Evolutionary conservation across 805 yeast species (phyloP).

Genomic region (Suhomyces sp.): DNA sequence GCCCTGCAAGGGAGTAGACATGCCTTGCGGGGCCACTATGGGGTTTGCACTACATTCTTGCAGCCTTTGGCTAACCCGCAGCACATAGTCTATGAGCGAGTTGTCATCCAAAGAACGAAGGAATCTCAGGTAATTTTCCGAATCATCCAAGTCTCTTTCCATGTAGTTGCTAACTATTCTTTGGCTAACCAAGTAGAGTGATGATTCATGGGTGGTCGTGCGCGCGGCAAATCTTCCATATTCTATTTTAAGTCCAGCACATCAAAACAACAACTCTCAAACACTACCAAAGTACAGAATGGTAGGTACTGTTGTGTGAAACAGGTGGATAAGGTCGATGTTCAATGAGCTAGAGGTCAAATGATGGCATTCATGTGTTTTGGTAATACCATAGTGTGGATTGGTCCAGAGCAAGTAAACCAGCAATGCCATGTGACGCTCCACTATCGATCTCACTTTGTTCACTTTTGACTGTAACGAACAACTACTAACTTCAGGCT

Average conservation of each 20-base stretch:
- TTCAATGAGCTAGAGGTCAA: not conserved
- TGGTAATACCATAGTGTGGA: not conserved
- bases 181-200: not conserved
- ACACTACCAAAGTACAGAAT: not conserved
- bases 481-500: slow-evolving; percentile 43
- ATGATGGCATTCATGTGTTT: not conserved
- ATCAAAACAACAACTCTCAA: slow-evolving; percentile 1
- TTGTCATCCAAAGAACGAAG: slow-evolving; percentile 21
- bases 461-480: not conserved
- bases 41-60: slow-evolving; percentile 4
- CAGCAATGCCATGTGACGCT: not conserved
- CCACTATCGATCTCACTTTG: not conserved
- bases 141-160: not conserved
- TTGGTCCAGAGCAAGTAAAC: not conserved
- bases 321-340: not conserved
- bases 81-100: slow-evolving; percentile 20
- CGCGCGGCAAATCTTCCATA: not conserved
- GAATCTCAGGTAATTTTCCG: slow-evolving; percentile 8
- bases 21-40: not conserved
- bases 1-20: not conserved
- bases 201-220: not conserved
- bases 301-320: not conserved
- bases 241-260: not conserved
- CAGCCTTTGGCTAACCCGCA: slow-evolving; percentile 7
- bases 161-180: not conserved